Percentiles rank a stretch among this genome's conserved stretches.
These are phyloP conservation scores for Chlorencoelia australis DNA, from an alignment of 2,329 filamentous ascomycete species.

Conservation along the genomic window DNA sequence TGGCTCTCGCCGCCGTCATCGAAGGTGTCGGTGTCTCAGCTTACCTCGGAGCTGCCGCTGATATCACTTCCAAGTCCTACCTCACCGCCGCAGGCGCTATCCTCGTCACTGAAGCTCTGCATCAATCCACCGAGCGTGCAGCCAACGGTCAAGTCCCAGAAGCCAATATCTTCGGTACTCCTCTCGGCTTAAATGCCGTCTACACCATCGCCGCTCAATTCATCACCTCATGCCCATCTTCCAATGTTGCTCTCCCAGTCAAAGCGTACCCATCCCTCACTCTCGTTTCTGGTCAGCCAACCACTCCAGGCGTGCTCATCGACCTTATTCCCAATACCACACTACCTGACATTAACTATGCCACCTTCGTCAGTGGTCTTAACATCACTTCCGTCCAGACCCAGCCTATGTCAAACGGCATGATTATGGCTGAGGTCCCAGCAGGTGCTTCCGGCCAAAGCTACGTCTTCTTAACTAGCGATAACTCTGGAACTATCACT, in stretches of 20 bases:
- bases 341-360: conserved; percentile 24
- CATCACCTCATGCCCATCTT: conserved; percentile 45
- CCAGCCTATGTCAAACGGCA: conserved; percentile 19
- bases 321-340: conserved; percentile 20
- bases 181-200: conserved; percentile 47
- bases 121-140: conserved; percentile 49
- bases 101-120: conserved; percentile 55
- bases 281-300: conserved; percentile 19
- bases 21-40: conserved; percentile 49
- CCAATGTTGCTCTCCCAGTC: conserved; percentile 46
- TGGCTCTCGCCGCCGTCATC: conserved; percentile 42
- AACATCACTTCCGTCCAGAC: conserved; percentile 28
- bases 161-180: conserved; percentile 49
- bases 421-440: conserved; percentile 24
- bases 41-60: conserved; percentile 52
- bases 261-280: conserved; percentile 46
- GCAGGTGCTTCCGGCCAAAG: conserved; percentile 29
- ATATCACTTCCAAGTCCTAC: conserved; percentile 47
- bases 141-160: conserved; percentile 41
- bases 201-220: conserved; percentile 54
- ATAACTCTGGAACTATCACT: conserved; percentile 27
- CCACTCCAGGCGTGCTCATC: conserved; percentile 14
- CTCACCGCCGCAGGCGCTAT: conserved; percentile 54
- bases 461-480: conserved; percentile 32
- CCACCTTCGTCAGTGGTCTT: conserved; percentile 28